Evolutionary conservation across 352 stramenopile species (phyloP).

Genomic region (Phytophthora vignae): DNA sequence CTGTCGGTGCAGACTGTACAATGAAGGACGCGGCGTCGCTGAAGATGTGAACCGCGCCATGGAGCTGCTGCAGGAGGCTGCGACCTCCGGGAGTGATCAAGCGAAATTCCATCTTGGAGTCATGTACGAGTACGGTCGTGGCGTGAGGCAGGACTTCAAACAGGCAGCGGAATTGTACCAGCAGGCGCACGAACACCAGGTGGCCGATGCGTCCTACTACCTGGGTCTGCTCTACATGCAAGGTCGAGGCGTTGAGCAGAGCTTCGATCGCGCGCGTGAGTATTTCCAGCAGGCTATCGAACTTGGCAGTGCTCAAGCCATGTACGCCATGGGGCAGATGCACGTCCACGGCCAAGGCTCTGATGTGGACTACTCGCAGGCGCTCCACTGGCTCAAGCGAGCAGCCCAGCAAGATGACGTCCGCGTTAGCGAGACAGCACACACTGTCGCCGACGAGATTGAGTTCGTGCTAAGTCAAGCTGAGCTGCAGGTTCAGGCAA

Average conservation of each 20-base stretch:
- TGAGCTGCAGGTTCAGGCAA: slow-evolving; percentile 48
- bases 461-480: slow-evolving; percentile 47
- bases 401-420: slow-evolving; percentile 41
- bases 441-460: slow-evolving; percentile 44
- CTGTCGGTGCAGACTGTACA: slow-evolving; percentile 39
- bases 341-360: slow-evolving; percentile 46
- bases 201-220: slow-evolving; percentile 66
- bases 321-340: slow-evolving; percentile 65
- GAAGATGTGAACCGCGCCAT: slow-evolving; percentile 43
- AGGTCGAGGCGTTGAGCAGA: slow-evolving; percentile 55
- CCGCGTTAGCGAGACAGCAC: slow-evolving; percentile 37
- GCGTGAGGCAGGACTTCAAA: slow-evolving; percentile 42
- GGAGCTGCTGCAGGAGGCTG: slow-evolving; percentile 44
- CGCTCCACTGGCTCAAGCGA: slow-evolving; percentile 56
- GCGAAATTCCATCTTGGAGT: slow-evolving; percentile 56
- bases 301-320: slow-evolving; percentile 47
- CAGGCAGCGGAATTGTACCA: slow-evolving; percentile 49
- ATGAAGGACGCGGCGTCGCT: slow-evolving; percentile 48
- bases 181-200: slow-evolving; percentile 25
- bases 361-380: slow-evolving; percentile 54
- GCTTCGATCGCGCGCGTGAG: slow-evolving; percentile 35
- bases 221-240: slow-evolving; percentile 55
- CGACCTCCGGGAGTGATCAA: slow-evolving; percentile 22
- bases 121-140: slow-evolving; percentile 63
- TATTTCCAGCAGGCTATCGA: slow-evolving; percentile 55